Conservation (phyloP, 495 filamentous ascomycete species). For the Penicillium manginii region DNA sequence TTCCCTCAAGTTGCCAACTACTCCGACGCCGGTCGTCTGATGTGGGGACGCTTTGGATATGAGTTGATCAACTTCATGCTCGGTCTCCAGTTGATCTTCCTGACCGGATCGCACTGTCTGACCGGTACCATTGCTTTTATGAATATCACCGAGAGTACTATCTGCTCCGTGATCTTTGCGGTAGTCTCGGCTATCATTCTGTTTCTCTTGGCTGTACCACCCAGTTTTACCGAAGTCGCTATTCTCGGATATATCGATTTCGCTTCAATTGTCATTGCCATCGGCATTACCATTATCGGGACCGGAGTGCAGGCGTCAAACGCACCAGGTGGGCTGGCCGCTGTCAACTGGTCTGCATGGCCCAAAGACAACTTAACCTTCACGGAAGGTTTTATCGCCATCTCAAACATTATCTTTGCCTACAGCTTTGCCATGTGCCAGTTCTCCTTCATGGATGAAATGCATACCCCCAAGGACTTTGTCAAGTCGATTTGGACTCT, state of each 20-base stretch:
- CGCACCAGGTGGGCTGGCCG: conserved; percentile 34
- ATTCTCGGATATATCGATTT: conserved; percentile 66
- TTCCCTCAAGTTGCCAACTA: conserved; percentile 68
- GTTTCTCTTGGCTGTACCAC: conserved; percentile 63
- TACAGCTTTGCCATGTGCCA: conserved; percentile 65
- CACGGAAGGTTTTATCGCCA: conserved; percentile 55
- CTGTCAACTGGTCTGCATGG: conserved; percentile 44
- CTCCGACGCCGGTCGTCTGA: conserved; percentile 66
- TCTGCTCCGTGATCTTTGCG: conserved; percentile 67
- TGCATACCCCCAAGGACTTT: conserved; percentile 68
- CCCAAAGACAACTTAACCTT: conserved; percentile 35
- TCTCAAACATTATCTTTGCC: conserved; percentile 74
- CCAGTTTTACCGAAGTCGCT: conserved; percentile 57
- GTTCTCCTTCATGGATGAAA: conserved; percentile 76
- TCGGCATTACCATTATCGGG: conserved; percentile 69
- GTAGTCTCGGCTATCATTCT: conserved; percentile 64
- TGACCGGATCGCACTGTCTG: conserved; percentile 71
- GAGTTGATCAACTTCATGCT: conserved; percentile 65
- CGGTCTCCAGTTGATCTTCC: conserved; percentile 65
- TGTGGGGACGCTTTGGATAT: conserved; percentile 64
- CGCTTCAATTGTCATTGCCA: conserved; percentile 64
- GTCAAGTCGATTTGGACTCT: conserved; percentile 64
- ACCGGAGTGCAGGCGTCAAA: conserved; percentile 53
- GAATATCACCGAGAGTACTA: conserved; percentile 58
- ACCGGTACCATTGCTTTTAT: conserved; percentile 72